These are phyloP conservation scores for Hypoxylon intermedium DNA, from an alignment of 495 filamentous ascomycete genomes.

Conservation along the genomic window DNA sequence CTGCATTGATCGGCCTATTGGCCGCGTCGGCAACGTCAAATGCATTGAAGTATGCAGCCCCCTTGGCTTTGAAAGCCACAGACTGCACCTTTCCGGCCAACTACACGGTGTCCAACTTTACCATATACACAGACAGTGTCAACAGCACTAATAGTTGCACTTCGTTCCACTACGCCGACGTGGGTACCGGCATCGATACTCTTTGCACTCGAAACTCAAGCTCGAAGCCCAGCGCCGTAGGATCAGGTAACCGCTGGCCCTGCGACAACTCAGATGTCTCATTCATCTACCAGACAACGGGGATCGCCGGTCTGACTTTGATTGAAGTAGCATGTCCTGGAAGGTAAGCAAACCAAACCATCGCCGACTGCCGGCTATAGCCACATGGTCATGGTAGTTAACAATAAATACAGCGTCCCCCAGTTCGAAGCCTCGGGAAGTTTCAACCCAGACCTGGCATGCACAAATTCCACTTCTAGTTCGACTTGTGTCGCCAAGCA, in stretches of 20 bases:
- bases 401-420: slow-evolving; percentile 10
- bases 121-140: slow-evolving; percentile 20
- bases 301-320: slow-evolving; percentile 32
- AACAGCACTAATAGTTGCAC: slow-evolving; percentile 22
- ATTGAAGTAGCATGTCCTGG: slow-evolving; percentile 36
- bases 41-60: slow-evolving; percentile 25
- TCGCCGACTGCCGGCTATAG: neutral
- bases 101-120: slow-evolving; percentile 37
- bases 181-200: slow-evolving; percentile 36
- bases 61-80: slow-evolving; percentile 5
- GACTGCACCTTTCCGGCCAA: slow-evolving; percentile 35
- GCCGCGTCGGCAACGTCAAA: slow-evolving; percentile 13
- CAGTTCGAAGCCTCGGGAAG: slow-evolving; percentile 28
- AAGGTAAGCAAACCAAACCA: slow-evolving; percentile 24
- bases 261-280: slow-evolving; percentile 31
- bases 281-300: slow-evolving; percentile 40
- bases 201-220: slow-evolving; percentile 32
- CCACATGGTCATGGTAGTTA: slow-evolving; percentile 1
- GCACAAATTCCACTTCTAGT: slow-evolving; percentile 28
- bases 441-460: slow-evolving; percentile 22
- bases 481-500: slow-evolving; percentile 29
- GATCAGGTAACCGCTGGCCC: slow-evolving; percentile 32
- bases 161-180: slow-evolving; percentile 33
- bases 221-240: slow-evolving; percentile 27
- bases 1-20: slow-evolving; percentile 18